phyloP scores from a whole-genome alignment of 495 filamentous ascomycete species.

The Aspergillus olivimuriae region DNA sequence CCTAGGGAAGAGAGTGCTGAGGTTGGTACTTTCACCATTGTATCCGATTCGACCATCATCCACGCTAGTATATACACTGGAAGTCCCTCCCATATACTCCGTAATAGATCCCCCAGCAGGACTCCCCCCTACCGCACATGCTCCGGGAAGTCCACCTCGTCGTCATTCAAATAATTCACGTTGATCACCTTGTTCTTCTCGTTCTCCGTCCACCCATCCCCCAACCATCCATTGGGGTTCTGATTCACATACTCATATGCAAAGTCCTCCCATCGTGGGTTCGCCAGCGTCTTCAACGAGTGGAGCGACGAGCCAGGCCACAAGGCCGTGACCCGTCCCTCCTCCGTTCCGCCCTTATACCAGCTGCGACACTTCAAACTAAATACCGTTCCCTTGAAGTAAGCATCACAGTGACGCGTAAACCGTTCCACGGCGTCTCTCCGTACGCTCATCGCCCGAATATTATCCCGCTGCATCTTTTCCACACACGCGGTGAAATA shows the following conservation, averaged over 20 bases:
- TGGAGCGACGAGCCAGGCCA: constrained; percentile 43
- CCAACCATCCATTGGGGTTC: constrained; percentile 33
- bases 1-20: too few species aligned
- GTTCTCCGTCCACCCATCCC: constrained; percentile 37
- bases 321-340: constrained; percentile 29
- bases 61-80: too few species aligned
- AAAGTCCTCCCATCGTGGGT: constrained; percentile 39
- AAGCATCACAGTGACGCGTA: constrained; percentile 39
- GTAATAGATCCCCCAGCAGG: too few species aligned
- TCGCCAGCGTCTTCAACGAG: constrained; percentile 26
- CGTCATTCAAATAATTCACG: constrained; percentile 35
- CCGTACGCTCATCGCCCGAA: constrained; percentile 34
- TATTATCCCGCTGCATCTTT: constrained; percentile 46
- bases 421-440: constrained; percentile 39
- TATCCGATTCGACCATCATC: too few species aligned
- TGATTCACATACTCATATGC: constrained; percentile 33
- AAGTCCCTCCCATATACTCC: too few species aligned
- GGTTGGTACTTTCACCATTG: too few species aligned
- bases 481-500: constrained; percentile 46
- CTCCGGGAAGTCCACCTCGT: constrained; percentile 37
- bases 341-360: constrained; percentile 42
- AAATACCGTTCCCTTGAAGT: constrained; percentile 44
- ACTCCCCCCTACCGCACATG: too few species aligned
- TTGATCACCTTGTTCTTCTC: constrained; percentile 29
- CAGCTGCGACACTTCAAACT: constrained; percentile 44